phyloP scores from a whole-genome alignment of 192 early-diverging fungal species.

The Rhizophagus sp. region DNA sequence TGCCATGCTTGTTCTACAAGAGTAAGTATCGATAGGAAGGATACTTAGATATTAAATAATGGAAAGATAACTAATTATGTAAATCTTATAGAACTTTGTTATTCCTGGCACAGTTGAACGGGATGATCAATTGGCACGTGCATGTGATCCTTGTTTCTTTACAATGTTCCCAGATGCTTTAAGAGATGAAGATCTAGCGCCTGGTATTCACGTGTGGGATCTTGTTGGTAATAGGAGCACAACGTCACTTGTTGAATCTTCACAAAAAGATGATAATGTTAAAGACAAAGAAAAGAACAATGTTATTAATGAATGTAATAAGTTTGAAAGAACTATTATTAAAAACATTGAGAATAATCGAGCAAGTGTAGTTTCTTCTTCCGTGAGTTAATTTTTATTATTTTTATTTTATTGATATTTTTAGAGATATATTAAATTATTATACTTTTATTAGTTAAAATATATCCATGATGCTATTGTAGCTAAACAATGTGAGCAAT shows the following conservation, averaged over 20 bases:
- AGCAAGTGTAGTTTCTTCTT: neutral
- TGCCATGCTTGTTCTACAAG: constrained; percentile 70
- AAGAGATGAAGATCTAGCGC: constrained; percentile 15
- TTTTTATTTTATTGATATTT: neutral
- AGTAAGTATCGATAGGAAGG: constrained; percentile 36
- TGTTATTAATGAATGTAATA: too few relatives aligned
- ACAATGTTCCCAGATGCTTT: constrained; percentile 45
- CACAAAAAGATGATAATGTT: constrained; percentile 25
- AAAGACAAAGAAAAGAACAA: neutral
- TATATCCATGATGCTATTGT: constrained; percentile 26
- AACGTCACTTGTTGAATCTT: neutral
- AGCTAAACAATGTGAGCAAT: constrained; percentile 41
- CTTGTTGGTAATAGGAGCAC: neutral
- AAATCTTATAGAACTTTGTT: constrained; percentile 35
- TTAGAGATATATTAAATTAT: neutral
- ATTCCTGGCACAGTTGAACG: constrained; percentile 35
- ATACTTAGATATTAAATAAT: neutral
- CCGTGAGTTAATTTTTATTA: neutral
- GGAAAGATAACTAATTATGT: constrained; percentile 8
- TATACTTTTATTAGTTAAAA: neutral
- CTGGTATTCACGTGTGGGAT: constrained; percentile 30
- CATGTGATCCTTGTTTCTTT: constrained; percentile 44
- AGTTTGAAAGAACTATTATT: neutral
- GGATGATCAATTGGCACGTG: constrained; percentile 42
- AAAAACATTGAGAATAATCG: neutral